Percentiles rank a stretch among this genome's conserved stretches.
These are phyloP conservation scores for Dactylellina parvicollis DNA, from an alignment of 2,329 filamentous ascomycete genomes.

Conservation along the genomic window DNA sequence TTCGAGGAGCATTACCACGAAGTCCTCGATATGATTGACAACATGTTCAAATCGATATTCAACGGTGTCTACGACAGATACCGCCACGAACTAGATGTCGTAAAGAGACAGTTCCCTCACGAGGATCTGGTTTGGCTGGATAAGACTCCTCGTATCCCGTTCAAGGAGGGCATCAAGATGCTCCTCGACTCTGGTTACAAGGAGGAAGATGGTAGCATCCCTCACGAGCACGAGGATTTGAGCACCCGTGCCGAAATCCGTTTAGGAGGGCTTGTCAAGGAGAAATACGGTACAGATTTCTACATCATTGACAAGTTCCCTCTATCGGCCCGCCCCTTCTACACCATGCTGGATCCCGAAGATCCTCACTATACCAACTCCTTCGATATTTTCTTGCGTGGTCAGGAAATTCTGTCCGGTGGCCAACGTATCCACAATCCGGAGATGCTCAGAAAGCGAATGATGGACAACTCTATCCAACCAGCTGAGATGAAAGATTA, in stretches of 20 bases:
- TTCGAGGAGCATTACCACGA: slow-evolving; percentile 91
- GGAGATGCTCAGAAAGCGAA: slow-evolving; percentile 76
- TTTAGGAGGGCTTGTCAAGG: slow-evolving; percentile 82
- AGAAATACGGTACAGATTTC: slow-evolving; percentile 88
- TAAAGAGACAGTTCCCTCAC: slow-evolving; percentile 86
- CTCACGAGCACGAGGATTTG: slow-evolving; percentile 77
- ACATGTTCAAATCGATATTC: slow-evolving; percentile 82
- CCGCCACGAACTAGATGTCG: slow-evolving; percentile 76
- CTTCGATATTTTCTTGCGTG: slow-evolving; percentile 92
- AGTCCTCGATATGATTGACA: slow-evolving; percentile 80
- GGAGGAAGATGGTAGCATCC: slow-evolving; percentile 78
- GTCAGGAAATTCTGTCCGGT: slow-evolving; percentile 90
- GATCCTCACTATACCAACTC: slow-evolving; percentile 83
- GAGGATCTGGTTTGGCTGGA: slow-evolving; percentile 88
- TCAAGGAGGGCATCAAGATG: slow-evolving; percentile 80
- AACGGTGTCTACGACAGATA: slow-evolving; percentile 75
- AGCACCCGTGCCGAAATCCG: slow-evolving; percentile 87
- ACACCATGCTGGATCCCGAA: slow-evolving; percentile 83
- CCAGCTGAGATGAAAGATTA: slow-evolving; percentile 90
- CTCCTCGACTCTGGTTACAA: slow-evolving; percentile 80
- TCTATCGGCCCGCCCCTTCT: slow-evolving; percentile 83
- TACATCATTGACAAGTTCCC: slow-evolving; percentile 96
- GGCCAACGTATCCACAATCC: slow-evolving; percentile 92
- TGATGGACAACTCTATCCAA: slow-evolving; percentile 78
- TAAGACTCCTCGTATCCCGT: slow-evolving; percentile 81